Evolutionary conservation across 1,284 basidiomycete genomes (phyloP).

Genomic region (Schizophyllum commune): DNA sequence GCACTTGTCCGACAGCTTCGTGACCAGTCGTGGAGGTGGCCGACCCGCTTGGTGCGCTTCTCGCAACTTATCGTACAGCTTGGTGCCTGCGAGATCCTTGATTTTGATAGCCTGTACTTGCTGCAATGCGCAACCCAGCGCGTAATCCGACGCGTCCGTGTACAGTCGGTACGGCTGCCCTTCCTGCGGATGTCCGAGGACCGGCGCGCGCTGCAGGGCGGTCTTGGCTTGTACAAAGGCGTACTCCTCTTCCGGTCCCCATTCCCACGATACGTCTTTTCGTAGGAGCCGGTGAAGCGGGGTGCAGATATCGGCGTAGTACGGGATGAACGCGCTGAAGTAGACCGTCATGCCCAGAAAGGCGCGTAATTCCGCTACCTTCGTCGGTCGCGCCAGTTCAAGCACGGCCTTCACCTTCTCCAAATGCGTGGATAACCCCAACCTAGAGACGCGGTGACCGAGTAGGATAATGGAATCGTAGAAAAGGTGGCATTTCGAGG

Average conservation of each 20-base stretch:
- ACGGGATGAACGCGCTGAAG: slow-evolving; percentile 5
- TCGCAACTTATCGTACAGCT: slow-evolving; percentile 19
- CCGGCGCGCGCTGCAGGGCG: slow-evolving; percentile 19
- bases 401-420: too few relatives aligned
- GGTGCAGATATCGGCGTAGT: neutral
- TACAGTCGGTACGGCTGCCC: slow-evolving; percentile 28
- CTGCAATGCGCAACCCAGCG: slow-evolving; percentile 15
- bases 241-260: neutral
- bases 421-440: neutral
- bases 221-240: slow-evolving; percentile 12
- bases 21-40: too few relatives aligned
- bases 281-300: slow-evolving; percentile 13
- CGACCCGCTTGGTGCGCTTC: neutral
- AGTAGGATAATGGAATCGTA: slow-evolving; percentile 24
- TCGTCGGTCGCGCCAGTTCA: too few relatives aligned
- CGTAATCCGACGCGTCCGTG: slow-evolving; percentile 30
- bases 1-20: too few relatives aligned
- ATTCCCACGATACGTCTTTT: slow-evolving; percentile 21
- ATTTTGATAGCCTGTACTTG: slow-evolving; percentile 11
- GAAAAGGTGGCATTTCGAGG: slow-evolving; percentile 23
- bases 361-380: slow-evolving; percentile 20
- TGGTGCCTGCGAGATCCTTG: slow-evolving; percentile 8
- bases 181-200: slow-evolving; percentile 22
- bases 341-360: slow-evolving; percentile 17
- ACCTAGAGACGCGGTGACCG: slow-evolving; percentile 20